phyloP scores from a whole-genome alignment of 441 rosid species.

The Erysimum cheiri region DNA sequence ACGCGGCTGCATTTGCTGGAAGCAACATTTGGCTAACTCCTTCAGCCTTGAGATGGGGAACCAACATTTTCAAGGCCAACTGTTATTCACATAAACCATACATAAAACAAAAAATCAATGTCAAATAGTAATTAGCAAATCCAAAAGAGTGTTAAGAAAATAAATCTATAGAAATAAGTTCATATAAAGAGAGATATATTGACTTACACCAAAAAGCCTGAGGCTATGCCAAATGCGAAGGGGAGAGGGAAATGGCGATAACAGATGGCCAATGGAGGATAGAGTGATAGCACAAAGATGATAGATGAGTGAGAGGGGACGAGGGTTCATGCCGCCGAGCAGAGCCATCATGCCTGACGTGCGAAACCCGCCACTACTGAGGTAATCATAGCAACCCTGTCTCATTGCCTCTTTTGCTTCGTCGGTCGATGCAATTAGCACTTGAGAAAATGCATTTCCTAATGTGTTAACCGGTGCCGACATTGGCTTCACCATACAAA shows the following conservation, averaged over 20 bases:
- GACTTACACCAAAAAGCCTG: slow-evolving; percentile 45
- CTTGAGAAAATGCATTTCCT: slow-evolving; percentile 58
- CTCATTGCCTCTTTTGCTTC: slow-evolving; percentile 61
- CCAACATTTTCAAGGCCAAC: slow-evolving; percentile 35
- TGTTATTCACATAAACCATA: neutral
- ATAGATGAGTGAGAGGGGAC: slow-evolving; percentile 52
- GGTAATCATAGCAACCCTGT: slow-evolving; percentile 59
- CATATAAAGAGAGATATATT: neutral
- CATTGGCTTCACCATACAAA: slow-evolving; percentile 49
- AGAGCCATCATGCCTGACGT: slow-evolving; percentile 53
- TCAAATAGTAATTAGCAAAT: neutral
- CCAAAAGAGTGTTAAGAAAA: neutral
- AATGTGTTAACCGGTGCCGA: slow-evolving; percentile 59
- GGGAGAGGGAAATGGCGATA: slow-evolving; percentile 60
- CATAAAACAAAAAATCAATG: neutral
- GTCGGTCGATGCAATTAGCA: slow-evolving; percentile 55
- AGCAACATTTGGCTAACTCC: slow-evolving; percentile 38
- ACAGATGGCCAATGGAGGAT: slow-evolving; percentile 52
- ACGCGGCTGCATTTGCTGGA: slow-evolving; percentile 35
- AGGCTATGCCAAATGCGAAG: slow-evolving; percentile 53
- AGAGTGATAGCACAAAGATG: slow-evolving; percentile 54
- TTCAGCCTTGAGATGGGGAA: slow-evolving; percentile 37
- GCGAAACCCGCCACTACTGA: slow-evolving; percentile 52
- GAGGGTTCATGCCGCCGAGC: slow-evolving; percentile 62
- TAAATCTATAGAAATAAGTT: neutral